Percentiles rank a stretch among this genome's conserved stretches.
Evolutionary conservation across 2,329 filamentous ascomycete species (phyloP).

Genomic region (Passalora sequoiae): DNA sequence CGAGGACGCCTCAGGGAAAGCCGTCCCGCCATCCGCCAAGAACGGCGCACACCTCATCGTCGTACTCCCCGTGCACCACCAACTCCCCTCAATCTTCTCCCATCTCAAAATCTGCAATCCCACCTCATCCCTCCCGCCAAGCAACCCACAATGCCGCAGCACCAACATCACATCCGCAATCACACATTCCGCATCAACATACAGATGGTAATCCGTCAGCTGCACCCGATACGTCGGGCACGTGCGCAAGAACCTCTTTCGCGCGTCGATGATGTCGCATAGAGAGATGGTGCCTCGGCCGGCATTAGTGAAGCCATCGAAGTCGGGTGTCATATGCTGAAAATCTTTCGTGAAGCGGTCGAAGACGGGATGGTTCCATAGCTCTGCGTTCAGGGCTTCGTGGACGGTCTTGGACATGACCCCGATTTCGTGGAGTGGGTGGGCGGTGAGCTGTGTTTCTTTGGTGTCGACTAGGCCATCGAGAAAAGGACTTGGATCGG

Average conservation of each 20-base stretch:
- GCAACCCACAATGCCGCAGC: not conserved
- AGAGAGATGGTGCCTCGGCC: not conserved
- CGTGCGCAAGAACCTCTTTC: not conserved
- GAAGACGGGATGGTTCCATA: not conserved
- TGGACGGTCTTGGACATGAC: not conserved
- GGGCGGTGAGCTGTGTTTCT: not conserved
- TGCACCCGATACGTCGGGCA: not conserved
- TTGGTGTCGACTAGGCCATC: not conserved
- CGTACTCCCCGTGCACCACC: not conserved
- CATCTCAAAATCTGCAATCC: conserved; percentile 2
- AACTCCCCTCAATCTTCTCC: not conserved
- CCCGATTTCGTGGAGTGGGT: not conserved
- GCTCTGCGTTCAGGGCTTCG: not conserved
- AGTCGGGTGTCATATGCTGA: not conserved
- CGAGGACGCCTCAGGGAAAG: not conserved
- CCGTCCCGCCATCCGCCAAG: not conserved
- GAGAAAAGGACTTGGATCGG: not conserved
- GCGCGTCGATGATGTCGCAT: not conserved
- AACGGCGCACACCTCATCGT: conserved; percentile 2
- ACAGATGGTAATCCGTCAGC: not conserved
- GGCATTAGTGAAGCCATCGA: not conserved
- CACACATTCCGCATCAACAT: not conserved
- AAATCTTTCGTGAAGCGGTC: not conserved
- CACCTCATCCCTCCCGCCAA: not conserved
- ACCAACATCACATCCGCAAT: conserved; percentile 1